These are phyloP conservation scores for Azolla pinnata DNA, from an alignment of 75 land plant genomes.

Conservation along the genomic window DNA sequence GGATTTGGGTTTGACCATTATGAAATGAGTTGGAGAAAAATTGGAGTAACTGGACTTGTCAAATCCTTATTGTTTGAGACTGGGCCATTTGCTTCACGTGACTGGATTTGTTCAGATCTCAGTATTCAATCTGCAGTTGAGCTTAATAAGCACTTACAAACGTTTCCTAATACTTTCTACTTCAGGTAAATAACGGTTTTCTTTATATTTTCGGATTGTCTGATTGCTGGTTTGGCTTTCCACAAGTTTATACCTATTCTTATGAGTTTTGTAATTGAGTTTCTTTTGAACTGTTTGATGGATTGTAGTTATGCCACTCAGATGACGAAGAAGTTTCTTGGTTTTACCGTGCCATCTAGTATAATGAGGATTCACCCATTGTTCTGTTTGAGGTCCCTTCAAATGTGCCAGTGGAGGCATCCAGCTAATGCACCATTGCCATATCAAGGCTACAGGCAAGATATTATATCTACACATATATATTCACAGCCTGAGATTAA, in stretches of 20 bases:
- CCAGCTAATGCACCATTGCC: constrained; percentile 55
- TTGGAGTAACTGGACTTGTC: constrained; percentile 59
- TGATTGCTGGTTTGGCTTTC: neutral
- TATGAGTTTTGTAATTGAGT: neutral
- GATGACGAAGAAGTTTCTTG: constrained; percentile 60
- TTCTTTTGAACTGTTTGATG: neutral
- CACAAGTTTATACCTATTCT: neutral
- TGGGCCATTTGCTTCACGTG: constrained; percentile 74
- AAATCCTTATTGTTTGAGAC: constrained; percentile 46
- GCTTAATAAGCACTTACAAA: constrained; percentile 47
- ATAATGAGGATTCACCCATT: constrained; percentile 72
- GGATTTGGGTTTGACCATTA: constrained; percentile 95
- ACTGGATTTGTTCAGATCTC: constrained; percentile 93
- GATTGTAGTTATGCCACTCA: constrained; percentile 77
- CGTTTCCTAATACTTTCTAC: constrained; percentile 81
- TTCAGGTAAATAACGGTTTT: constrained; percentile 47
- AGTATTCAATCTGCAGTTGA: constrained; percentile 65
- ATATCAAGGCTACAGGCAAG: constrained; percentile 84
- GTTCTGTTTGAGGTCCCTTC: constrained; percentile 62
- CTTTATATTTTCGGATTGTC: neutral
- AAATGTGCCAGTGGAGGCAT: constrained; percentile 69
- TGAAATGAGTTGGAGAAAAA: constrained; percentile 58
- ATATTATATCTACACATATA: too few species aligned
- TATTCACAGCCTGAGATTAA: too few species aligned
- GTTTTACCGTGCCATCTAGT: constrained; percentile 63